Evolutionary conservation across 176 grass and related monocot genomes (phyloP).

Genomic region (Canna indica): DNA sequence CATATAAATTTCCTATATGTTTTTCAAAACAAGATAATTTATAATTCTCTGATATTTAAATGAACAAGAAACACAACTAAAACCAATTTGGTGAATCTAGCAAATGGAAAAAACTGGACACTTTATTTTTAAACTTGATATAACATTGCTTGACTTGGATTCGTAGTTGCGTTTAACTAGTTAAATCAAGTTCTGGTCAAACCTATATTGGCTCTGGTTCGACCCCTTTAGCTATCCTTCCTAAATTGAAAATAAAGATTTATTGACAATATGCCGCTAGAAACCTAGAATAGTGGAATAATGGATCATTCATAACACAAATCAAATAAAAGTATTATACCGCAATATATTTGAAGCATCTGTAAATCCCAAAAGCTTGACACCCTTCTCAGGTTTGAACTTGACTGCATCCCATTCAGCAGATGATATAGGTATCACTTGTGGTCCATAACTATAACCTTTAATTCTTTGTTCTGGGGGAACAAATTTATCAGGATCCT

Average conservation of each 20-base stretch:
- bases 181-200: conserved; percentile 1
- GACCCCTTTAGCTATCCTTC: conserved; percentile 8
- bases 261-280: too few species aligned
- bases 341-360: conserved; percentile 53
- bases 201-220: not conserved
- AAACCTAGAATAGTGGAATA: too few species aligned
- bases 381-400: conserved; percentile 84
- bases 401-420: conserved; percentile 77
- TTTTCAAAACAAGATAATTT: too few species aligned
- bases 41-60: too few species aligned
- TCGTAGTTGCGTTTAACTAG: not conserved
- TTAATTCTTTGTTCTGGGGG: conserved; percentile 96
- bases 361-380: conserved; percentile 89
- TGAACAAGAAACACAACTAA: not conserved
- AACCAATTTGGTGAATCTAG: not conserved
- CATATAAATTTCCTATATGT: not conserved
- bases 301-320: too few species aligned
- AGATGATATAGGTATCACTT: conserved; percentile 78
- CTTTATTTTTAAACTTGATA: not conserved
- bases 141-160: not conserved
- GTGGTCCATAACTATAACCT: conserved; percentile 92
- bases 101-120: not conserved
- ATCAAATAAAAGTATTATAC: conserved; percentile 37
- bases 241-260: not conserved
- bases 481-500: conserved; percentile 63